Evolutionary conservation across 257 asterid species (phyloP), one percentile per base, ranked within the genome.

Genomic region (Mentha longifolia): DNA sequence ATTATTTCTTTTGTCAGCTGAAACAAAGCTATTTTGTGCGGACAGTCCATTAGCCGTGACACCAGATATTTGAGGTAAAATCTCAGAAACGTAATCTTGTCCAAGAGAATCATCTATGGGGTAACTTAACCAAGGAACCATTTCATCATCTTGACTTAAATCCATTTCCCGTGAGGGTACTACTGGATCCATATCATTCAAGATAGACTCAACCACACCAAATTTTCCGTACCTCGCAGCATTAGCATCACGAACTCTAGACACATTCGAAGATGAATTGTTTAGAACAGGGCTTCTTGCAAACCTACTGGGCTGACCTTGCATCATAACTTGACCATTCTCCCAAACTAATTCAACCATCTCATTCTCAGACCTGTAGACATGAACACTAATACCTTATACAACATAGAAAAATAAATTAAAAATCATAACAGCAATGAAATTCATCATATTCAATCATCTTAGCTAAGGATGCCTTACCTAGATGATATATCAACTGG

Each of bases 311-410:
- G 93, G 78, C 58, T 85, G 98, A 5, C 93, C 91, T 76, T 91
- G 97, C 85, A 83, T 81, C 83, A 76, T 61, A 73, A 92, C 62
- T 82, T 85, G 96, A 52, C 98, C 99, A 77, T 92, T 89, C 59
- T 89, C 89, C 92, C 95, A 92, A 13, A 89, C 86, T 10, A 95
- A 84, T 84, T 95, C 98, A 73, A 85, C 83, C 52, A 88, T 70
- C 1, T 81, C 96, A 73, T 74, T 65, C 35, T 77, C 91, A 46
- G 75, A 63, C 73, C 99, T 95, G 91, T 86, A 80, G 10, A 7
- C 66, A 68, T 9, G 55, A 4, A 71, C 74, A 54, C 67, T 70
- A 72, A 52, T 55, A 15, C n/a, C 31, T 57, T 6, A 70, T 0
- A 59, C 33, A 78, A 19, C 60, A 41, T 30, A 6, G 0, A 22